phyloP scores from a whole-genome alignment of 441 rosid species.

The Populus hybrid region DNA sequence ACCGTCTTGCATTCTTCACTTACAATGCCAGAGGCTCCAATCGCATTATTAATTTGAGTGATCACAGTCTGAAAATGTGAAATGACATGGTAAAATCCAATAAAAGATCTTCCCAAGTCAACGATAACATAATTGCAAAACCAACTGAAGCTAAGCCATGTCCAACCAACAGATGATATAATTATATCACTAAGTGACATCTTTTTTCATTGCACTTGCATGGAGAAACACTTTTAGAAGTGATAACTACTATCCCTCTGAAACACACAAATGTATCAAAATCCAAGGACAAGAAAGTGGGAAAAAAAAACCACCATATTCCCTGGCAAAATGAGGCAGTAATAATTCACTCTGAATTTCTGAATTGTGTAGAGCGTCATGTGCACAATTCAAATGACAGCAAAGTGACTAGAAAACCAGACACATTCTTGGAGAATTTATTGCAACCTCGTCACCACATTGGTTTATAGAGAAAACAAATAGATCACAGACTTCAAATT shows the following conservation, averaged over 20 bases:
- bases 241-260: not conserved
- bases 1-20: slow-evolving; percentile 78
- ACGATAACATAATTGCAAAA: slow-evolving; percentile 3
- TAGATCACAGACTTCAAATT: not conserved
- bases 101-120: not conserved
- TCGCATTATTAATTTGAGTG: slow-evolving; percentile 73
- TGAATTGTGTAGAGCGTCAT: not conserved
- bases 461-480: not conserved
- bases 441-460: not conserved
- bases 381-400: not conserved
- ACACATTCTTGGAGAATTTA: not conserved
- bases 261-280: not conserved
- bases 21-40: slow-evolving; percentile 75
- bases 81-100: slow-evolving; percentile 13
- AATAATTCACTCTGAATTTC: not conserved
- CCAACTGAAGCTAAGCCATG: not conserved
- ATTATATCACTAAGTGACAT: not conserved
- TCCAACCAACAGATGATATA: not conserved
- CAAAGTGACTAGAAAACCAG: not conserved
- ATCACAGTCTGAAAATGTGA: slow-evolving; percentile 44
- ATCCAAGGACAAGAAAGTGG: not conserved
- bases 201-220: not conserved
- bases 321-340: not conserved
- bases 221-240: not conserved
- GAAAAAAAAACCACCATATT: not conserved